Conservation (phyloP, 345 rosid genomes). For the Anastatica hierochuntica region DNA sequence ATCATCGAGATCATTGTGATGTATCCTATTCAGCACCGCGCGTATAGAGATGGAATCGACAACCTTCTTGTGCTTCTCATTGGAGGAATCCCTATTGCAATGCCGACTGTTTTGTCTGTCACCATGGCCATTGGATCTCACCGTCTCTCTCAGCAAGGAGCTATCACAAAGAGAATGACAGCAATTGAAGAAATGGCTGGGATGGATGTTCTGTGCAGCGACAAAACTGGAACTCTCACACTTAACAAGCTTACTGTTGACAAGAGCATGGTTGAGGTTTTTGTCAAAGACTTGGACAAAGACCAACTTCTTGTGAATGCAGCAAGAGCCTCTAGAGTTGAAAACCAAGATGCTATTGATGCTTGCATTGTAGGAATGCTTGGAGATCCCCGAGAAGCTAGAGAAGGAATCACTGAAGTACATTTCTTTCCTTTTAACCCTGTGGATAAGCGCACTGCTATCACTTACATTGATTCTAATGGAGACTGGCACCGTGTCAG, state of each 20-base stretch:
- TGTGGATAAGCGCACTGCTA: constrained; percentile 78
- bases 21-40: constrained; percentile 74
- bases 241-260: constrained; percentile 74
- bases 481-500: constrained; percentile 76
- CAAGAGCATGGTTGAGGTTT: constrained; percentile 69
- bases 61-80: constrained; percentile 73
- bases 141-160: constrained; percentile 73
- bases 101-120: constrained; percentile 93
- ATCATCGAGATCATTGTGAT: constrained; percentile 67
- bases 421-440: constrained; percentile 53
- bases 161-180: constrained; percentile 91
- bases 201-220: constrained; percentile 88
- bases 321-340: constrained; percentile 76
- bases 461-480: constrained; percentile 61
- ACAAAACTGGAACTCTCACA: constrained; percentile 80
- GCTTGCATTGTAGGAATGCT: constrained; percentile 82
- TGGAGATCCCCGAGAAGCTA: constrained; percentile 78
- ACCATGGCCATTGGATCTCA: constrained; percentile 95
- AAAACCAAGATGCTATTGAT: constrained; percentile 91
- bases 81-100: constrained; percentile 90
- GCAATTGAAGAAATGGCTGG: constrained; percentile 94
- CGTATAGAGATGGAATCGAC: constrained; percentile 79
- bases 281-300: constrained; percentile 56
- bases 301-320: constrained; percentile 59
- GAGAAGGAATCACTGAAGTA: too few species aligned